A percentile compares a stretch with the other conserved stretches of the same genome.
Evolutionary conservation across 768 basidiomycete species (phyloP).

Genomic region (Mycena maculata): DNA sequence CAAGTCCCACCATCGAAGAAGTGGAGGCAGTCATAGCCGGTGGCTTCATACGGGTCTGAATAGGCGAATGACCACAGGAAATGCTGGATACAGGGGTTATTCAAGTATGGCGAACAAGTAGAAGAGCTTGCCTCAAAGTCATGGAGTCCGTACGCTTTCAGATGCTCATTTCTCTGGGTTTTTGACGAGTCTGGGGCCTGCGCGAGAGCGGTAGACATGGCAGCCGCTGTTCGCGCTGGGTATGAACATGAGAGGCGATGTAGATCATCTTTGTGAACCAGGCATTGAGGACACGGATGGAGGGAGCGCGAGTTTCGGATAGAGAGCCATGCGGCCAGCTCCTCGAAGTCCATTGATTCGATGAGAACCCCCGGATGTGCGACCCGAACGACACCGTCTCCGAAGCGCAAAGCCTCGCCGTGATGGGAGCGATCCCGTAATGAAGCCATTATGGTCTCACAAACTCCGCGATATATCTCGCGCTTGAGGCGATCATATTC

Average conservation of each 20-base stretch:
- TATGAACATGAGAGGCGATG: background rate
- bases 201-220: constrained; percentile 1
- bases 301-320: constrained; percentile 6
- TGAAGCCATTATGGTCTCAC: background rate
- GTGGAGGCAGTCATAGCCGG: constrained; percentile 20
- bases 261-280: too few species aligned
- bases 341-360: constrained; percentile 31
- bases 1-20: constrained; percentile 18
- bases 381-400: constrained; percentile 11
- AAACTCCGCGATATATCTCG: constrained; percentile 9
- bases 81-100: background rate
- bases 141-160: constrained; percentile 11
- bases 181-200: background rate
- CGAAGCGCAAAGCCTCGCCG: constrained; percentile 19
- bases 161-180: background rate
- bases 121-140: constrained; percentile 1
- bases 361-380: constrained; percentile 25
- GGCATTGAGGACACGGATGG: constrained; percentile 26
- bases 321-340: constrained; percentile 20
- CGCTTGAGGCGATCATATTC: constrained; percentile 19
- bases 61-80: constrained; percentile 20
- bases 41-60: constrained; percentile 17
- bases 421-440: constrained; percentile 11
- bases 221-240: constrained; percentile 25
- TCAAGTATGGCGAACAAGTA: background rate